A percentile compares a stretch with the other conserved stretches of the same genome.
These are phyloP conservation scores for Halophytophthora polymorphica DNA, from an alignment of 352 stramenopile genomes.

Conservation along the genomic window DNA sequence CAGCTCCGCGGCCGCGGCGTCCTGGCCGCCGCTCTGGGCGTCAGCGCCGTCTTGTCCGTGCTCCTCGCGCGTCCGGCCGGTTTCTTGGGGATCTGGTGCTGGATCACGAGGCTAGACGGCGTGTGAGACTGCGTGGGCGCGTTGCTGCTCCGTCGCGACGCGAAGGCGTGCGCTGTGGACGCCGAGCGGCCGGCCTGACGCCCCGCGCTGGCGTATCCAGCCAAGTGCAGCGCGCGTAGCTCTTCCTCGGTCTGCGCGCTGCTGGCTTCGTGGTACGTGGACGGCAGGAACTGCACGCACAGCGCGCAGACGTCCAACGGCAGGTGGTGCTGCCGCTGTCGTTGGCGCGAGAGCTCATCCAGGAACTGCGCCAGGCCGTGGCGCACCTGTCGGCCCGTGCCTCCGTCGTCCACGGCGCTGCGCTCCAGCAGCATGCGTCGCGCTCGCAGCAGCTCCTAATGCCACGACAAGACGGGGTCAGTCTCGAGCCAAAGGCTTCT, in stretches of 20 bases:
- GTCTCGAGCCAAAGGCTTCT: background rate
- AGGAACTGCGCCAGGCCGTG: slow-evolving; percentile 49
- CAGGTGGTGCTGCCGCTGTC: slow-evolving; percentile 25
- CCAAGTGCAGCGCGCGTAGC: slow-evolving; percentile 3
- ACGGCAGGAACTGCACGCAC: slow-evolving; percentile 51
- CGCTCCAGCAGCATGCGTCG: slow-evolving; percentile 54
- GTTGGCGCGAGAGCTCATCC: slow-evolving; percentile 34
- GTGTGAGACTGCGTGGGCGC: background rate
- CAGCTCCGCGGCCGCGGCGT: slow-evolving; percentile 11
- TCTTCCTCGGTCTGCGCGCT: slow-evolving; percentile 23
- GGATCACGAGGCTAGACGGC: slow-evolving; percentile 53
- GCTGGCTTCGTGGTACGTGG: slow-evolving; percentile 38
- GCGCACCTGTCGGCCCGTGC: slow-evolving; percentile 19
- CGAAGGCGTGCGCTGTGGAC: slow-evolving; percentile 11
- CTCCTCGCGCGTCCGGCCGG: background rate
- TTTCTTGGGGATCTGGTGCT: slow-evolving; percentile 39
- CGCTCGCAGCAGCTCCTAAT: slow-evolving; percentile 50
- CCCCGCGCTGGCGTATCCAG: slow-evolving; percentile 1
- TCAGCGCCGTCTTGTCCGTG: slow-evolving; percentile 3
- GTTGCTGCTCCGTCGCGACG: slow-evolving; percentile 3
- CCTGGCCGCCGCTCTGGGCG: slow-evolving; percentile 1
- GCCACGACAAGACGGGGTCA: background rate
- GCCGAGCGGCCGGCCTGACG: slow-evolving; percentile 2
- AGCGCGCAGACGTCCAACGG: slow-evolving; percentile 49
- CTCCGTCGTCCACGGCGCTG: slow-evolving; percentile 14